phyloP scores from a whole-genome alignment of 225 moss, liverwort and hornwort species.

The Bryoerythrophyllum caledonicum region DNA sequence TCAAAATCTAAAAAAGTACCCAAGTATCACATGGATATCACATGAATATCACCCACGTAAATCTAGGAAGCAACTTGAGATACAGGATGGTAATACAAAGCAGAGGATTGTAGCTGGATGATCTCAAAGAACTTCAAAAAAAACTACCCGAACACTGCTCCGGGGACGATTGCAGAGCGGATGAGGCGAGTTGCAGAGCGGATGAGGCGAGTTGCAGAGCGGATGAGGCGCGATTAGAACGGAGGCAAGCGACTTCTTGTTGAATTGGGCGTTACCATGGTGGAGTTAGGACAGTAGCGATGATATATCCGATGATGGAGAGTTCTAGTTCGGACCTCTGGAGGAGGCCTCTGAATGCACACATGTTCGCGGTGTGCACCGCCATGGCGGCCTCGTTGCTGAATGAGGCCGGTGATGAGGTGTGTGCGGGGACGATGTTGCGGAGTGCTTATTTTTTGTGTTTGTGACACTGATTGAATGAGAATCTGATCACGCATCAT shows the following conservation, averaged over 20 bases:
- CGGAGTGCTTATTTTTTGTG: slow-evolving; percentile 3
- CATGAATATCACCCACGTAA: no score
- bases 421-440: not conserved
- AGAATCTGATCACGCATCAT: slow-evolving; percentile 7
- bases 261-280: not conserved
- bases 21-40: no score
- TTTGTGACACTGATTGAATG: slow-evolving; percentile 15
- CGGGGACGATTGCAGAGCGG: no score
- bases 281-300: slow-evolving; percentile 9
- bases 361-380: slow-evolving; percentile 4
- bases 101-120: no score
- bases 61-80: no score
- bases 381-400: not conserved
- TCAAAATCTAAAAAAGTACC: no score
- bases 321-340: slow-evolving; percentile 17
- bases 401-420: not conserved
- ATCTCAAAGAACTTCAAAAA: no score
- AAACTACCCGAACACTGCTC: no score
- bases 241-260: not conserved
- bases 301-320: slow-evolving; percentile 32
- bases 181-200: no score
- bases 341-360: slow-evolving; percentile 31
- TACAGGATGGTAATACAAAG: no score
- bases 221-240: no score
- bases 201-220: no score